Base-by-base conservation (phyloP, 225 moss, liverwort and hornwort species). In the Asterella californica region DNA sequence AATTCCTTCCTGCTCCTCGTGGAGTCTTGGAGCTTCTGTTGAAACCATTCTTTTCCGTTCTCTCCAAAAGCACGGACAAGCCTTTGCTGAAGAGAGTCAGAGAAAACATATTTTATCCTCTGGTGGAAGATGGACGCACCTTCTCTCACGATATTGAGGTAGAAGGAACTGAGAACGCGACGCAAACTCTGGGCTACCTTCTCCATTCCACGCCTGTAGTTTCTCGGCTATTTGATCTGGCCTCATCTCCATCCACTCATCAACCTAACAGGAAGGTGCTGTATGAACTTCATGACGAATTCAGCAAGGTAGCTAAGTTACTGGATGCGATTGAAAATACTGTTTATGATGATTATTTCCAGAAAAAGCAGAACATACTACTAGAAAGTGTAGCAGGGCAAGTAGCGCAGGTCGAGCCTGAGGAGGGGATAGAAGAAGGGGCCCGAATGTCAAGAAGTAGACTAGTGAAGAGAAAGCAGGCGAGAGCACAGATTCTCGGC, bases 201-300 rank as follows among this genome's bases (percentile, higher is more conserved):
- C 84, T 91, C 9, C 47, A 88, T 37, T 89, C 91, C 6, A 82
- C 90, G 36, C 81, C 89, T 9, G 46, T 99, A 24, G 88, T 87
- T 76, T 84, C 92, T 54, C 85, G 90, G 9, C 85, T 99, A n/a
- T 99, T 95, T 78, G 93, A 93, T 49, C 77, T 94, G 63, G 99
- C 95, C 53, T 90, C 99, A 2, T 82, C 84, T 8, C 90, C 90
- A 29, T 72, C 86, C 60, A 93, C 91, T 55, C 84, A 88, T 6
- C 95, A 95, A 79, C 84, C 89, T 2, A 99, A 99, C 52, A 89
- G 99, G 50, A 94, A 92, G 86, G 22, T 91, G 72, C 85, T 99
- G 34, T 93, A 93, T 71, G 95, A 92, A 53, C 88, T 95, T 38
- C 88, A 90, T 82, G 90, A 88, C 37, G 95, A 93, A 55, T 99